Evolutionary conservation across 2,329 filamentous ascomycete species (phyloP).

Genomic region (Trichoderma oligosporum): DNA sequence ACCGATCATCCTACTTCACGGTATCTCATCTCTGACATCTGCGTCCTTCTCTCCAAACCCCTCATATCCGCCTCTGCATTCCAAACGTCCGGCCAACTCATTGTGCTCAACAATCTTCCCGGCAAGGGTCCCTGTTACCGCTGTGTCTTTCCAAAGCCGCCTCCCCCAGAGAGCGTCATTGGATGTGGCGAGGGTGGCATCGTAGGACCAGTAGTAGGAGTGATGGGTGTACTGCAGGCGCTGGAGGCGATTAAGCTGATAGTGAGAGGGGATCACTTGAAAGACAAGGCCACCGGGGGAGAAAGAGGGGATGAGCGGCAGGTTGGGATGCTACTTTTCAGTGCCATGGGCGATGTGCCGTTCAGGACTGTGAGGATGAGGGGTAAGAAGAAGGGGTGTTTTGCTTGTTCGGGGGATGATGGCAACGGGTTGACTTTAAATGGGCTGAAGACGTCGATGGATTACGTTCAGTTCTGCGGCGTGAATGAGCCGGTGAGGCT

Average conservation of each 20-base stretch:
- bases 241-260: constrained; percentile 86
- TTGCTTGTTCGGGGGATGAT: constrained; percentile 63
- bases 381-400: constrained; percentile 64
- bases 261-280: constrained; percentile 35
- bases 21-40: constrained; percentile 88
- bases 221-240: constrained; percentile 90
- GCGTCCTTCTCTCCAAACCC: constrained; percentile 72
- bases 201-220: constrained; percentile 84
- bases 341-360: constrained; percentile 38
- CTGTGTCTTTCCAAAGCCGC: constrained; percentile 85
- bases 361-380: constrained; percentile 78
- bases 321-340: constrained; percentile 46
- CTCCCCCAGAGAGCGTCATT: constrained; percentile 75
- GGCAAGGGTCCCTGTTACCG: constrained; percentile 81
- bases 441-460: constrained; percentile 60
- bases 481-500: constrained; percentile 50
- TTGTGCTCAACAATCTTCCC: constrained; percentile 80
- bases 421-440: constrained; percentile 55
- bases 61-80: constrained; percentile 88
- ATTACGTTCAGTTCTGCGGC: constrained; percentile 87
- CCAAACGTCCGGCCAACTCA: constrained; percentile 82
- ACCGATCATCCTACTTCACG: constrained; percentile 90
- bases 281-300: constrained; percentile 21
- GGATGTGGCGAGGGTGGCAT: constrained; percentile 93
- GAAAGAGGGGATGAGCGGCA: constrained; percentile 24